These are phyloP conservation scores for Vitis labrusca DNA, from an alignment of 164 flowering plant species.

Conservation along the genomic window DNA sequence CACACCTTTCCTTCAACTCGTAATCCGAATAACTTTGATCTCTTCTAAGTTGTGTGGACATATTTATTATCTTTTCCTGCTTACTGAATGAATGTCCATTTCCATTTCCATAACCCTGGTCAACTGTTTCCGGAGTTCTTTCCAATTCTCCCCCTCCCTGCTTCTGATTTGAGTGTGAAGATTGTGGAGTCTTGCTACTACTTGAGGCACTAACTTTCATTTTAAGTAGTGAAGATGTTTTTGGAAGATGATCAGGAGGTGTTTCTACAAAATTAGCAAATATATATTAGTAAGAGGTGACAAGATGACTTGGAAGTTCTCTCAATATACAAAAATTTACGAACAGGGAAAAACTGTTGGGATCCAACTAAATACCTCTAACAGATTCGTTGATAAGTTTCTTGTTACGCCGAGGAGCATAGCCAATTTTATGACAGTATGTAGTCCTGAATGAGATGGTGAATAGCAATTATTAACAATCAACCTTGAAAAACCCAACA, in stretches of 20 bases:
- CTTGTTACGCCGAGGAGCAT: slow-evolving; percentile 40
- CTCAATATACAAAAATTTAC: too few species aligned
- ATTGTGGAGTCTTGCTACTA: slow-evolving; percentile 4
- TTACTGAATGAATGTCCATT: slow-evolving; percentile 18
- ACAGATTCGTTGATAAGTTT: too few species aligned
- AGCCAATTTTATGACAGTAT: slow-evolving; percentile 64
- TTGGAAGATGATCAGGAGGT: slow-evolving; percentile 25
- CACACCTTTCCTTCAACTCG: slow-evolving; percentile 49
- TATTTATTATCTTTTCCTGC: slow-evolving; percentile 8
- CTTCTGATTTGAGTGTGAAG: slow-evolving; percentile 9
- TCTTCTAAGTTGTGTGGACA: slow-evolving; percentile 16
- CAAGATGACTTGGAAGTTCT: neutral
- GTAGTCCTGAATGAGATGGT: slow-evolving; percentile 34
- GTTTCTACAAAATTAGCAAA: slow-evolving; percentile 12
- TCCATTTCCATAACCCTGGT: neutral
- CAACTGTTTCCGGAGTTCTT: neutral
- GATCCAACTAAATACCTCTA: too few species aligned
- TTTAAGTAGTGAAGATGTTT: slow-evolving; percentile 9
- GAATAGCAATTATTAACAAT: neutral
- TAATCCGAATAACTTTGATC: slow-evolving; percentile 32
- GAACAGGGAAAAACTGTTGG: too few species aligned
- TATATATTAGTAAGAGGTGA: neutral
- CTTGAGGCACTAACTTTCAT: slow-evolving; percentile 9
- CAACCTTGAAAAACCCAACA: neutral
- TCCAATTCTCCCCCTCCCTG: slow-evolving; percentile 1